Conservation (phyloP, 495 filamentous ascomycete species). For the Aspergillus homomorphus region DNA sequence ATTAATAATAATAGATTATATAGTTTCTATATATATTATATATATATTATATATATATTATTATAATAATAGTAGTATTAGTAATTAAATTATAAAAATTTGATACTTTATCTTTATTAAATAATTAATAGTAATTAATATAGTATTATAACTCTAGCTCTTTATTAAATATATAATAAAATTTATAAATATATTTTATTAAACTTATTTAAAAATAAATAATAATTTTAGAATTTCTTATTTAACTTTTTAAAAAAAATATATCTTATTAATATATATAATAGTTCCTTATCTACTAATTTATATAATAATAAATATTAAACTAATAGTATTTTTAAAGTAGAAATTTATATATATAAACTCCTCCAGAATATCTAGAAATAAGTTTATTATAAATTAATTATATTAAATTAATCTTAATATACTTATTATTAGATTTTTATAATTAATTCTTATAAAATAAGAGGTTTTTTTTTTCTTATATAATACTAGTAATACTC, state of each 20-base stretch:
- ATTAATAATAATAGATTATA: neutral
- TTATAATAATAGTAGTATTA: neutral
- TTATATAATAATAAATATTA: slow-evolving; percentile 1
- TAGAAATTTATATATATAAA: neutral
- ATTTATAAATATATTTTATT: slow-evolving; percentile 1
- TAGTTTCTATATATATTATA: slow-evolving; percentile 1
- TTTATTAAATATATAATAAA: neutral
- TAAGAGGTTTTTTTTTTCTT: neutral
- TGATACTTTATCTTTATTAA: neutral
- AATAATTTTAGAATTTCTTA: neutral
- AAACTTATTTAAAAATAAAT: neutral
- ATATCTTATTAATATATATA: neutral
- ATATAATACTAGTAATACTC: neutral
- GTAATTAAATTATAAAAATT: no score
- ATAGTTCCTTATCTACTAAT: neutral
- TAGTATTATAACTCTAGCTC: neutral
- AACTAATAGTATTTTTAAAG: neutral
- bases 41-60: no score
- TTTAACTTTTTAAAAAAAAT: neutral
- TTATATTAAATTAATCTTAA: neutral
- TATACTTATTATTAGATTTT: neutral
- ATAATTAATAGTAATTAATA: neutral
- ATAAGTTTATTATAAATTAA: neutral
- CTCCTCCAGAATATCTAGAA: neutral
- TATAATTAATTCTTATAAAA: neutral